Conservation (phyloP, 805 yeast species). For the Candida pseudoglaebosa region DNA sequence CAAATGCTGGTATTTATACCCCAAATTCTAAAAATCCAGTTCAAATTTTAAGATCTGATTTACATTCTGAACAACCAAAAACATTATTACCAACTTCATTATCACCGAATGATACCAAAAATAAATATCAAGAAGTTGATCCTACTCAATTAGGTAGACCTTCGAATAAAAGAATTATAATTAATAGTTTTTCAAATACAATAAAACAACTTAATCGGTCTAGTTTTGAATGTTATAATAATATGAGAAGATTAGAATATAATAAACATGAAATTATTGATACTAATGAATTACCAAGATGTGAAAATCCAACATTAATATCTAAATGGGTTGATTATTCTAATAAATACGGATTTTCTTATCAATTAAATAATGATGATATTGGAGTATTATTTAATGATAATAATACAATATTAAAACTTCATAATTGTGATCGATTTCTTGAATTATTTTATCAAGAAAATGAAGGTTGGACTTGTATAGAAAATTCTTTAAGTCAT, state of each 20-base stretch:
- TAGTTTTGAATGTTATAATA: constrained; percentile 33
- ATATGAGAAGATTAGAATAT: constrained; percentile 41
- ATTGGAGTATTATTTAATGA: constrained; percentile 89
- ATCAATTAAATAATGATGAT: constrained; percentile 84
- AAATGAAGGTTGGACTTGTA: constrained; percentile 44
- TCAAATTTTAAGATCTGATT: constrained; percentile 63
- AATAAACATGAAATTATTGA: constrained; percentile 30
- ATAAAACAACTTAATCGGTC: constrained; percentile 34
- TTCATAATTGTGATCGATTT: constrained; percentile 59
- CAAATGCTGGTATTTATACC: constrained; percentile 57
- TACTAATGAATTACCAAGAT: constrained; percentile 35
- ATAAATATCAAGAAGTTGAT: constrained; percentile 74
- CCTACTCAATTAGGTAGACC: constrained; percentile 30
- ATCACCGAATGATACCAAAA: constrained; percentile 88
- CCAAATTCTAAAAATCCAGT: constrained; percentile 58
- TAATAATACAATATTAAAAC: constrained; percentile 73
- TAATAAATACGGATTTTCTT: constrained; percentile 91
- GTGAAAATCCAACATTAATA: constrained; percentile 64
- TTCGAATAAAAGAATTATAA: constrained; percentile 26
- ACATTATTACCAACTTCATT: constrained; percentile 80
- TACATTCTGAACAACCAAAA: constrained; percentile 63
- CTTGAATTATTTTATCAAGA: constrained; percentile 53
- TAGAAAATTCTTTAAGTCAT: constrained; percentile 38
- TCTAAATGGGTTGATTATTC: constrained; percentile 98
- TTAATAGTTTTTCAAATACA: constrained; percentile 34